Evolutionary conservation across 2,329 filamentous ascomycete species (phyloP).

Genomic region (Aphanoascus verrucosus): DNA sequence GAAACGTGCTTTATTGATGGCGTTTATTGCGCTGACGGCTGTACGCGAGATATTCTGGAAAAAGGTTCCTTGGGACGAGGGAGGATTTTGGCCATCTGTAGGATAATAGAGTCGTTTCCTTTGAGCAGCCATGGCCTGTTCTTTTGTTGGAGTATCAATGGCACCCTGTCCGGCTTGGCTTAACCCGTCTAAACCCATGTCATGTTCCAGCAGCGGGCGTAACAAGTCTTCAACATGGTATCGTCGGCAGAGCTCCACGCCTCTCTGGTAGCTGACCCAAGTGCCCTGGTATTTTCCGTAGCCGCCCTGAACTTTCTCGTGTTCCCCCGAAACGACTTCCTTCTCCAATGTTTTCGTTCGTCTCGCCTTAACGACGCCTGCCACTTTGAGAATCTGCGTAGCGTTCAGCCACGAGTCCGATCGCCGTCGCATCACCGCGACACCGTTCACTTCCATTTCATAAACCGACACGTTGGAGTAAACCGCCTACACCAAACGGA

Average conservation of each 20-base stretch:
- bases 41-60: constrained; percentile 95
- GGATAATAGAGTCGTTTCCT: constrained; percentile 84
- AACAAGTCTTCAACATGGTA: constrained; percentile 46
- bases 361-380: constrained; percentile 93
- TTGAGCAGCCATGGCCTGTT: constrained; percentile 94
- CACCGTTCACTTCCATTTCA: constrained; percentile 90
- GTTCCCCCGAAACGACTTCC: constrained; percentile 89
- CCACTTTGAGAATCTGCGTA: constrained; percentile 95
- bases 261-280: constrained; percentile 91
- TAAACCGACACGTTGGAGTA: constrained; percentile 72
- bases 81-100: constrained; percentile 56
- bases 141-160: constrained; percentile 92
- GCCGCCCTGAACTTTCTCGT: constrained; percentile 96
- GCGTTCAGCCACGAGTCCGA: constrained; percentile 96
- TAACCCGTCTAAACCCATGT: constrained; percentile 44
- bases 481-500: constrained; percentile 6
- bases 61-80: constrained; percentile 66
- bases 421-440: constrained; percentile 91
- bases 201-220: constrained; percentile 40
- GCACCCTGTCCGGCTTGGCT: constrained; percentile 59
- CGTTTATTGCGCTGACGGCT: constrained; percentile 83
- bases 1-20: constrained; percentile 90
- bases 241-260: constrained; percentile 78
- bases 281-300: constrained; percentile 99
- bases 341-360: constrained; percentile 96